These are phyloP conservation scores for Termitomyces sp. DNA, from an alignment of 1,284 basidiomycete species.

Conservation along the genomic window DNA sequence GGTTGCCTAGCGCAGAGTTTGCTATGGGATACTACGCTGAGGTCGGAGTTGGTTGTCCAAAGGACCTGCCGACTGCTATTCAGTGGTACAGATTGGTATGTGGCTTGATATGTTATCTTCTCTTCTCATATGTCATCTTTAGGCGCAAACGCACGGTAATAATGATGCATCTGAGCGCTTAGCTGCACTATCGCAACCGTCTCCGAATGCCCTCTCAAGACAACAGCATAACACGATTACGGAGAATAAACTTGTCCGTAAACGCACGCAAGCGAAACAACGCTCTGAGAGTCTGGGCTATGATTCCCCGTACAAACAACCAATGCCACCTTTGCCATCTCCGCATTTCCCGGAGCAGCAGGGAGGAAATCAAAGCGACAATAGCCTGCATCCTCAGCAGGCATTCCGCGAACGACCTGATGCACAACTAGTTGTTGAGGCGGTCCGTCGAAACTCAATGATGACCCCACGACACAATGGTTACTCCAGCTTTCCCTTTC, in stretches of 20 bases:
- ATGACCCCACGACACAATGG: conserved; percentile 12
- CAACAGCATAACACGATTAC: conserved; percentile 79
- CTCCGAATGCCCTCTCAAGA: conserved; percentile 62
- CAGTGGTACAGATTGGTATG: conserved; percentile 68
- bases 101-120: conserved; percentile 6
- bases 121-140: conserved; percentile 4
- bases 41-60: conserved; percentile 69
- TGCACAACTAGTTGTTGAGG: conserved; percentile 31
- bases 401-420: conserved; percentile 9
- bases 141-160: conserved; percentile 81
- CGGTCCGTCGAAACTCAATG: conserved; percentile 36
- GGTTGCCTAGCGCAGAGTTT: conserved; percentile 82
- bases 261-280: conserved; percentile 76
- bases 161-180: conserved; percentile 77
- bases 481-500: not conserved
- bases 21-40: conserved; percentile 93
- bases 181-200: conserved; percentile 56
- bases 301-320: conserved; percentile 5
- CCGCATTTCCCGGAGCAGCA: conserved; percentile 6
- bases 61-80: conserved; percentile 59
- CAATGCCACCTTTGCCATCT: conserved; percentile 15
- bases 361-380: conserved; percentile 5
- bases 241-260: conserved; percentile 75
- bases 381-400: conserved; percentile 3
- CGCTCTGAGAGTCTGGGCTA: conserved; percentile 47